Base-by-base conservation (phyloP, 345 rosid species). In the Lenwebbia sp. region DNA sequence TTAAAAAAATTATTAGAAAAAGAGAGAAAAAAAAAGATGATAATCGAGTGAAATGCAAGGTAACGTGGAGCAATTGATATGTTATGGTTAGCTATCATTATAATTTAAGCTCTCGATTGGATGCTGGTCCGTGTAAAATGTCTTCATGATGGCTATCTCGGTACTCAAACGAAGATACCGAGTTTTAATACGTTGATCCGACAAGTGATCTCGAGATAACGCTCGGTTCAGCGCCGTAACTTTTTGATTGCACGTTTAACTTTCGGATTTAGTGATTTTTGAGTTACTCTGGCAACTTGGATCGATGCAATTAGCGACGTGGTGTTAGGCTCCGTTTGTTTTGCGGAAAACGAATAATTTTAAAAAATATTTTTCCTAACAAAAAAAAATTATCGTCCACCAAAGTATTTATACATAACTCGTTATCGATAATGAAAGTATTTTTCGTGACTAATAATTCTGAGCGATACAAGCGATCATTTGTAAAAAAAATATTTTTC, bases 111-210 rank as follows among this genome's bases (percentile, higher is more conserved):
- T 15, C 22, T 62, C 4, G 2, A 2, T 14, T 7, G 40, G 14
- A 62, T 3, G 22, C 4, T 11, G 22, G 75, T 62, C 22, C 2
- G 15, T 28, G 1, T n/a, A n/a, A 58, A 58, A n/a, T 58, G 33
- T n/a, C 2, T 0, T 0, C 4, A 26, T 12, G 15, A 26, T 28
- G 15, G 12, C 33, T 57, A n/a, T 58, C 65, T 13, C 0, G 4
- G 9, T 9, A 3, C 0, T 5, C 0, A 10, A 14, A 30, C 17
- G 10, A 30, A 30, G 41, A 30, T 15, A 30, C 1, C 3, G 23
- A 30, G 76, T 15, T 15, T 30, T 30, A 2, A 23, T 30, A 15
- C 1, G 10, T 28, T 28, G 22, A 28, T 37, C 8, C 22, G 1
- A 30, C 6, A 0, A 62, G 2, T 60, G 15, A n/a, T 53, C 54